Conservation (phyloP, 1,139 yeast species). For the Komagataea norvegica region DNA sequence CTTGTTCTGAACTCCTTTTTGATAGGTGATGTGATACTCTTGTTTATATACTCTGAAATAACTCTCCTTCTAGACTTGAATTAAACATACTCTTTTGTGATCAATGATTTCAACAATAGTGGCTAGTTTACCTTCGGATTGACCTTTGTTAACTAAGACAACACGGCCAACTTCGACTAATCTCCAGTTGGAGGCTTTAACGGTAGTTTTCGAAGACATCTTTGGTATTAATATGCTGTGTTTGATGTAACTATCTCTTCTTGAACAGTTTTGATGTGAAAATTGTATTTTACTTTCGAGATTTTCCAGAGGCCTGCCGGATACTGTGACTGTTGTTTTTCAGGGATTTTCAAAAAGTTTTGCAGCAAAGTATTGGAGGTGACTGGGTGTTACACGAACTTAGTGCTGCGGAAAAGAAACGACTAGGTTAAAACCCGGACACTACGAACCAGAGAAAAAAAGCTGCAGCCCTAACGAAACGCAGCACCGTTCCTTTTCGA, state of each 20-base stretch:
- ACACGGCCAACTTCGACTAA: slow-evolving; percentile 99
- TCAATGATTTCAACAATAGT: slow-evolving; percentile 97
- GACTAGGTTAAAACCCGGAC: too few species aligned
- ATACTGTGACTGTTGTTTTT: slow-evolving; percentile 2
- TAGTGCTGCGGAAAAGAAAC: too few species aligned
- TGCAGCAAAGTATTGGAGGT: too few species aligned
- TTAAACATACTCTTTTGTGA: slow-evolving; percentile 92
- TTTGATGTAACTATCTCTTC: slow-evolving; percentile 1
- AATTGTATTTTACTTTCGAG: slow-evolving; percentile 10
- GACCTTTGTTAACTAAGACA: slow-evolving; percentile 80
- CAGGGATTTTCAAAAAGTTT: not conserved
- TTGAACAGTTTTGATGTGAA: slow-evolving; percentile 6
- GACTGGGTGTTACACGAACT: slow-evolving; percentile 1
- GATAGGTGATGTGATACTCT: too few species aligned
- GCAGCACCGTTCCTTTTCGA: too few species aligned
- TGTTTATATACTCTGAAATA: too few species aligned
- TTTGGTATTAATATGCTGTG: slow-evolving; percentile 12
- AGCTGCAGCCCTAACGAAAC: too few species aligned
- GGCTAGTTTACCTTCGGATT: slow-evolving; percentile 74
- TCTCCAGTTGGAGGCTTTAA: slow-evolving; percentile 98
- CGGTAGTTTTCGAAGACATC: slow-evolving; percentile 70
- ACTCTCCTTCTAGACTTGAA: not conserved
- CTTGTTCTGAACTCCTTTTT: too few species aligned
- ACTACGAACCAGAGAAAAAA: too few species aligned
- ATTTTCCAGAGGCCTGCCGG: slow-evolving; percentile 7